phyloP scores from a whole-genome alignment of 495 filamentous ascomycete species.

The Tuber umbilicatum region DNA sequence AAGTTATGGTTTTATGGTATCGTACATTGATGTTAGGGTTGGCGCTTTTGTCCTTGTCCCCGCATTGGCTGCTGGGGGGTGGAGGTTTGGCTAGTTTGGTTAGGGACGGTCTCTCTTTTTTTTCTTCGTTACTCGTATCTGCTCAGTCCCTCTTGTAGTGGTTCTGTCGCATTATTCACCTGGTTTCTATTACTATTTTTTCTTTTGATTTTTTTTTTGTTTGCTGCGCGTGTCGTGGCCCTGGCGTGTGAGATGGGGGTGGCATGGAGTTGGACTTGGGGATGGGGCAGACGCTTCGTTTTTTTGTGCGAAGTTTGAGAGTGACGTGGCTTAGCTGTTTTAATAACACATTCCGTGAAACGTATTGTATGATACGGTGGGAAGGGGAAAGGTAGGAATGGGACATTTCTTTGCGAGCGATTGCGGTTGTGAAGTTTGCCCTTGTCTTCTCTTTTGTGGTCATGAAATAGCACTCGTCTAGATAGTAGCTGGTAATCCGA shows the following conservation, averaged over 20 bases:
- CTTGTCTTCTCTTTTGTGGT: neutral
- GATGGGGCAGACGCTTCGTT: neutral
- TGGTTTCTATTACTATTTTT: too few relatives aligned
- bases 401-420: neutral
- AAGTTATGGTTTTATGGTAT: neutral
- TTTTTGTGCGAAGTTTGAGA: neutral
- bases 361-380: neutral
- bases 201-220: neutral
- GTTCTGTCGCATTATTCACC: neutral
- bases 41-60: neutral
- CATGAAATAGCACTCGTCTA: neutral
- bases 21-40: neutral
- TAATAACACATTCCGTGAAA: neutral
- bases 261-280: neutral
- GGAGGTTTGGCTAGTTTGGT: neutral
- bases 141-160: neutral
- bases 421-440: neutral
- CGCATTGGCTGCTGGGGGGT: neutral
- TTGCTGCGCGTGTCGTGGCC: neutral
- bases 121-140: neutral
- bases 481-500: neutral
- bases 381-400: neutral
- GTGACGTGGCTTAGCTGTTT: neutral
- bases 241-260: neutral
- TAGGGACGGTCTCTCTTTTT: neutral